A percentile compares a stretch with the other conserved stretches of the same genome.
phyloP scores from a whole-genome alignment of 2,329 filamentous ascomycete genomes.

The Fusarium coffeatum region DNA sequence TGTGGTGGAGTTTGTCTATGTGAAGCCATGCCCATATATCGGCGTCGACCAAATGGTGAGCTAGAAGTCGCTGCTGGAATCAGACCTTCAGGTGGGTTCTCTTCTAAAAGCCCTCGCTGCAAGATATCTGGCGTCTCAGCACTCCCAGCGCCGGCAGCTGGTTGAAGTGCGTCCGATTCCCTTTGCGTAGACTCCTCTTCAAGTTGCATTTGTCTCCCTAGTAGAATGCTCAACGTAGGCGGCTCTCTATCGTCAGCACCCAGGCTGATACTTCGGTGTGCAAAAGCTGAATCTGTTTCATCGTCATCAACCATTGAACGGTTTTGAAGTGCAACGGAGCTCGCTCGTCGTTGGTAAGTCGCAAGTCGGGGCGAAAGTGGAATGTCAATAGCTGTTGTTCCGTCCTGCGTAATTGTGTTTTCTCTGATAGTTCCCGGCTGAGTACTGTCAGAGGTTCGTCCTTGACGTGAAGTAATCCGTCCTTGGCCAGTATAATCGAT shows the following conservation, averaged over 20 bases:
- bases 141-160: slow-evolving; percentile 57
- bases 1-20: slow-evolving; percentile 58
- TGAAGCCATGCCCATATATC: slow-evolving; percentile 59
- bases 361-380: slow-evolving; percentile 74
- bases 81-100: slow-evolving; percentile 59
- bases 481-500: slow-evolving; percentile 51
- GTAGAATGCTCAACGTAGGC: slow-evolving; percentile 72
- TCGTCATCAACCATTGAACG: slow-evolving; percentile 67
- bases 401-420: slow-evolving; percentile 59
- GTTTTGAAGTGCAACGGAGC: slow-evolving; percentile 75
- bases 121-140: slow-evolving; percentile 55
- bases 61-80: slow-evolving; percentile 55
- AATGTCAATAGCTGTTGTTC: slow-evolving; percentile 77
- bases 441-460: slow-evolving; percentile 42
- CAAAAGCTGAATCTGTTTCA: slow-evolving; percentile 70
- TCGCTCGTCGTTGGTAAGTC: slow-evolving; percentile 70
- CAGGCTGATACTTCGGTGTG: slow-evolving; percentile 74
- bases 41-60: slow-evolving; percentile 60
- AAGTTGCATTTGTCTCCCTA: slow-evolving; percentile 58
- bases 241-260: slow-evolving; percentile 73
- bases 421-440: slow-evolving; percentile 51
- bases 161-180: slow-evolving; percentile 51
- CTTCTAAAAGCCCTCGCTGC: slow-evolving; percentile 58
- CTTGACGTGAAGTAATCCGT: slow-evolving; percentile 48
- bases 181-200: slow-evolving; percentile 48